A percentile compares a stretch with the other conserved stretches of the same genome.
These are phyloP conservation scores for Vitis amurensis DNA, from an alignment of 164 flowering plant genomes.

Conservation along the genomic window DNA sequence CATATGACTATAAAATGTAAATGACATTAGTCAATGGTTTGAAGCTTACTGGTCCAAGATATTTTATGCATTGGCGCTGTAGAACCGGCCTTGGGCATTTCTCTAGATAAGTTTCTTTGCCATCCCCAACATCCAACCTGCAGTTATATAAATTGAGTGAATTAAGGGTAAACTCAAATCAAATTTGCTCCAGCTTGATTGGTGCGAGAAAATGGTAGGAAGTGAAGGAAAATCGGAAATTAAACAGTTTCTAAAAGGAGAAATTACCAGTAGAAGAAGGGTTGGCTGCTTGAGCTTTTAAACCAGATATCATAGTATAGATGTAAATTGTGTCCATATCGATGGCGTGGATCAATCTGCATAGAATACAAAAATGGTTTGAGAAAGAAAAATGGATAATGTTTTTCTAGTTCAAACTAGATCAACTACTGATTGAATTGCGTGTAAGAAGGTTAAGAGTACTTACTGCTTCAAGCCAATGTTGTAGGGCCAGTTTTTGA, in stretches of 20 bases:
- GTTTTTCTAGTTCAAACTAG: background rate
- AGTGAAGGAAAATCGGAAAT: background rate
- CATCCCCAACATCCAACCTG: slow-evolving; percentile 83
- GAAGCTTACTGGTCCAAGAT: slow-evolving; percentile 69
- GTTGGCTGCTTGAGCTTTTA: slow-evolving; percentile 57
- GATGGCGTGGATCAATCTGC: slow-evolving; percentile 80
- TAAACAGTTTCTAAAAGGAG: background rate
- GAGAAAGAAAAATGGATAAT: too few relatives aligned
- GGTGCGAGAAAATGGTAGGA: too few relatives aligned
- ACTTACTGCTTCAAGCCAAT: slow-evolving; percentile 86
- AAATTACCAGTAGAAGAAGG: slow-evolving; percentile 74
- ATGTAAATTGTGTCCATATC: slow-evolving; percentile 73
- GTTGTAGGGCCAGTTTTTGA: slow-evolving; percentile 66
- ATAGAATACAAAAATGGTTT: background rate
- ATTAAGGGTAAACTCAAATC: too few relatives aligned
- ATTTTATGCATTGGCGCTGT: slow-evolving; percentile 67
- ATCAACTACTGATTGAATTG: background rate
- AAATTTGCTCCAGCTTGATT: too few relatives aligned
- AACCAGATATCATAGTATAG: slow-evolving; percentile 71
- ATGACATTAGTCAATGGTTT: background rate
- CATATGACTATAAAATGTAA: background rate
- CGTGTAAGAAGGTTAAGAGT: background rate
- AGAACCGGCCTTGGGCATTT: slow-evolving; percentile 49
- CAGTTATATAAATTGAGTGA: background rate
- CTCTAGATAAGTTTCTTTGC: slow-evolving; percentile 56